phyloP scores from a whole-genome alignment of 768 basidiomycete species.

The Lactarius pseudohatsudake region DNA sequence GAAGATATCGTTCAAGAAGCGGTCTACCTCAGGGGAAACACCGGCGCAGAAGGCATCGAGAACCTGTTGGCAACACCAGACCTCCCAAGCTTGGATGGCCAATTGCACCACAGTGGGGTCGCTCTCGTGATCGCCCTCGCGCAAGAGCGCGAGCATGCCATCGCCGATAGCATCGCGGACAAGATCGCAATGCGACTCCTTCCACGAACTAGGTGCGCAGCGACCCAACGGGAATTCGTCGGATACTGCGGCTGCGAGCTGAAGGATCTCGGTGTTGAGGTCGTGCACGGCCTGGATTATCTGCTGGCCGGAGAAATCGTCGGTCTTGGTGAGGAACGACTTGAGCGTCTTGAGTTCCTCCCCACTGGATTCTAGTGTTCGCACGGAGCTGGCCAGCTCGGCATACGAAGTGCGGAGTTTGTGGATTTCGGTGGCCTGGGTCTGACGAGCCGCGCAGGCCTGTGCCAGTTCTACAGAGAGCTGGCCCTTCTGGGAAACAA shows the following conservation, averaged over 20 bases:
- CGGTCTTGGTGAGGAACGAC: slow-evolving; percentile 39
- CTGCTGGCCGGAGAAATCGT: slow-evolving; percentile 38
- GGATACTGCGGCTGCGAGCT: slow-evolving; percentile 37
- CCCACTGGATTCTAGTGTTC: slow-evolving; percentile 27
- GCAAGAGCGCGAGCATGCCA: slow-evolving; percentile 35
- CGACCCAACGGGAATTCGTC: slow-evolving; percentile 36
- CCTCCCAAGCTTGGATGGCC: slow-evolving; percentile 41
- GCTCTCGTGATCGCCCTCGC: slow-evolving; percentile 33
- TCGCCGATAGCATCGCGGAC: slow-evolving; percentile 34
- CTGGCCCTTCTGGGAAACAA: slow-evolving; percentile 28
- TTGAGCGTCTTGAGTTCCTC: slow-evolving; percentile 38
- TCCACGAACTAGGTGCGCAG: slow-evolving; percentile 29
- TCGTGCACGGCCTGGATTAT: slow-evolving; percentile 38
- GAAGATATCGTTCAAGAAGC: slow-evolving; percentile 34
- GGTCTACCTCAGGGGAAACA: slow-evolving; percentile 34
- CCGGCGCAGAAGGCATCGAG: slow-evolving; percentile 39
- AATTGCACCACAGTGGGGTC: slow-evolving; percentile 41
- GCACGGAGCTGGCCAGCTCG: slow-evolving; percentile 31
- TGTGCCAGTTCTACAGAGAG: slow-evolving; percentile 27
- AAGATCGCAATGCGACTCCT: slow-evolving; percentile 34
- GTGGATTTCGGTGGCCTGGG: slow-evolving; percentile 25
- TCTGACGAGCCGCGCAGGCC: slow-evolving; percentile 15
- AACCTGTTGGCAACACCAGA: slow-evolving; percentile 36
- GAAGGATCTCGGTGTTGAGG: slow-evolving; percentile 39
- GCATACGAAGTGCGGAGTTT: slow-evolving; percentile 32